Evolutionary conservation across 169 alveolate species (phyloP), one percentile per base, ranked within the genome.

Genomic region (Pseudocohnilembus persalinus): DNA sequence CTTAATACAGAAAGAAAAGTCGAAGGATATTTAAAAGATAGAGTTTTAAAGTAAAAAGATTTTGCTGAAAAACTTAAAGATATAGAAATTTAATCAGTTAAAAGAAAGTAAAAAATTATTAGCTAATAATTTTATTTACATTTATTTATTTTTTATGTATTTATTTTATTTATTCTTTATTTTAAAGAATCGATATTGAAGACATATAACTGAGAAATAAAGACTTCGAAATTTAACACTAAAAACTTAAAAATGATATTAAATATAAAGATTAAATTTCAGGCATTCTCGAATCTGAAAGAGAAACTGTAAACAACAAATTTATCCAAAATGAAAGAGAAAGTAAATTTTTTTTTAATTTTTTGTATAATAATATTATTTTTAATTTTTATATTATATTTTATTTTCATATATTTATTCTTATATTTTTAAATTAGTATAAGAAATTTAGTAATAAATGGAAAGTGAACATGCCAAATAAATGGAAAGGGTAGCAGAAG

Each of bases 211-310:
- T 79, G 64, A 49, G 29, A 25, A 79, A 79, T 25, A 64, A 26
- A 0, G 84, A 79, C 29, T 79, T 79, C 26, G 84, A 79, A 1
- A 79, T 79, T 35, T 79, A 79, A 16, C 30, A 34, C 0, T 27
- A 79, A 63, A 79, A 31, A 79, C 31, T 34, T 27, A 49, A 73
- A 49, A 35, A 64, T 79, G 84, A 79, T 79, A 35, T 79, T 20
- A 73, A 79, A 24, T 20, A 79, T 29, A 79, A 79, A 64, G 84
- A 79, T 11, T 16, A 79, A 20, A 6, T 79, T 11, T 29, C 29
- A 11, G 29, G 31, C n/a, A 29, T 34, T 31, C 76, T 79, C 29
- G 73, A 79, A 63, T 33, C 34, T 28, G 84, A 79, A 29, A 33
- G 35, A n/a, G 68, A 49, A 4, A 20, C 26, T 11, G 68, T 49